Base-by-base conservation (phyloP, 1,139 yeast species). In the Wickerhamiella pararugosa region DNA sequence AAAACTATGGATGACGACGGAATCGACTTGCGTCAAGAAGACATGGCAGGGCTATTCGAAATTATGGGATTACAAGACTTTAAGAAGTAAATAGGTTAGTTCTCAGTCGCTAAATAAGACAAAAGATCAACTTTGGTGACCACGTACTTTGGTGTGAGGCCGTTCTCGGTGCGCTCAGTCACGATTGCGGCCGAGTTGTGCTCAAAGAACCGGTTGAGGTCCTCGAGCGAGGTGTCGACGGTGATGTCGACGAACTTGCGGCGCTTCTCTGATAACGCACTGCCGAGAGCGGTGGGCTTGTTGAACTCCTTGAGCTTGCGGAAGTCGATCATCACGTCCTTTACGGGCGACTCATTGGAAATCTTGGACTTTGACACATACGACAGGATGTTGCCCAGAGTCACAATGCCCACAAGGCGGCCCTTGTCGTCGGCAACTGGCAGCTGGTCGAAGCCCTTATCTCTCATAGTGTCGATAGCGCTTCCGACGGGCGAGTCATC, bases 81-180 rank as follows among this genome's bases (percentile, higher is more conserved):
- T 26, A 29, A 39, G 25, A 30, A 30, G 30, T 34, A 39, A 11
- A 29, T 36, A 27, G 15, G 15, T 31, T 25, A 30, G 26, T 33
- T 32, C 21, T 11, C 34, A 11, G 25, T 41, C 29, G 76, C 69
- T 57, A 76, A 69, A 62, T 71, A 82, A 37, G 82, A 74, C 54
- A 83, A 69, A 60, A 83, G 69, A 61, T 83, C 94, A 54, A 83
- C 92, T 68, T 83, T 83, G 50, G 94, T 82, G 47, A 82, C 94
- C 47, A 83, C 79, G 60, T 83, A 92, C 40, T 80, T 71, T 40
- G 94, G 93, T 58, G 72, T 78, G 21, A 50, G 51, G 15, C 55
- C 55, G 29, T 51, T 57, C 10, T 54, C 50, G 27, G 58, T 54
- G 33, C 52, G 44, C 56, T 79, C 90, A 41, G 94, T 82, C 48